Evolutionary conservation across 73 alveolate genomes (phyloP).

Genomic region (Paramecium bursaria): DNA sequence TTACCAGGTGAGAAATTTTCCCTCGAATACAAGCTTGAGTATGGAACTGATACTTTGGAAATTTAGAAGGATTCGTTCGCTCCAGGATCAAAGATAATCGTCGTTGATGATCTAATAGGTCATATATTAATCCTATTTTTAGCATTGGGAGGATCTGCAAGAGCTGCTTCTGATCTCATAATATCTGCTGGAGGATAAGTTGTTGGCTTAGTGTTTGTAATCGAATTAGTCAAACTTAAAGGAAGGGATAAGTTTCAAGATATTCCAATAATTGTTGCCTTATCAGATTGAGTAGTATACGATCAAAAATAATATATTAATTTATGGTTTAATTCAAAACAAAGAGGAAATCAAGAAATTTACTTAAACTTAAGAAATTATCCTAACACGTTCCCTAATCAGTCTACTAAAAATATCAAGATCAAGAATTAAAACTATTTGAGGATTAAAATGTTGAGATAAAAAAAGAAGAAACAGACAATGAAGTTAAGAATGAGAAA

Average conservation of each 20-base stretch:
- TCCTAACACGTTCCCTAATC: slow-evolving; percentile 52
- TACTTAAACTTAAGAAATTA: slow-evolving; percentile 22
- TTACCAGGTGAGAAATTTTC: slow-evolving; percentile 66
- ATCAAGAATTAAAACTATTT: slow-evolving; percentile 37
- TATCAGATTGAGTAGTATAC: neutral
- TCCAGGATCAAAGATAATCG: slow-evolving; percentile 62
- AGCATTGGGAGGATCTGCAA: slow-evolving; percentile 73
- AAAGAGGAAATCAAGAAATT: slow-evolving; percentile 20
- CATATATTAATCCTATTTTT: neutral
- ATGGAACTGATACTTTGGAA: slow-evolving; percentile 59
- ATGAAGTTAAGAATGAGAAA: slow-evolving; percentile 3
- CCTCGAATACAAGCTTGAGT: slow-evolving; percentile 57
- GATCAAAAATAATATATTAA: too few relatives aligned
- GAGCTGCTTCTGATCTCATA: slow-evolving; percentile 64
- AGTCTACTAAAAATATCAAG: slow-evolving; percentile 14
- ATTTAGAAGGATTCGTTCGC: slow-evolving; percentile 66
- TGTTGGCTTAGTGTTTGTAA: slow-evolving; percentile 53
- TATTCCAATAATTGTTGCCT: slow-evolving; percentile 31
- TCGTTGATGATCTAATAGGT: slow-evolving; percentile 71
- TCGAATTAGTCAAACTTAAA: slow-evolving; percentile 48
- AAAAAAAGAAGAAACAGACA: neutral
- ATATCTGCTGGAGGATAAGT: slow-evolving; percentile 56
- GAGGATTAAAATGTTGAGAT: slow-evolving; percentile 31
- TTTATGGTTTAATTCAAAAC: too few relatives aligned
- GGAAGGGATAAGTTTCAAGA: slow-evolving; percentile 42